Evolutionary conservation across 495 filamentous ascomycete species (phyloP), one percentile per base, ranked within the genome.

Genomic region (Aspergillus kassunensis): DNA sequence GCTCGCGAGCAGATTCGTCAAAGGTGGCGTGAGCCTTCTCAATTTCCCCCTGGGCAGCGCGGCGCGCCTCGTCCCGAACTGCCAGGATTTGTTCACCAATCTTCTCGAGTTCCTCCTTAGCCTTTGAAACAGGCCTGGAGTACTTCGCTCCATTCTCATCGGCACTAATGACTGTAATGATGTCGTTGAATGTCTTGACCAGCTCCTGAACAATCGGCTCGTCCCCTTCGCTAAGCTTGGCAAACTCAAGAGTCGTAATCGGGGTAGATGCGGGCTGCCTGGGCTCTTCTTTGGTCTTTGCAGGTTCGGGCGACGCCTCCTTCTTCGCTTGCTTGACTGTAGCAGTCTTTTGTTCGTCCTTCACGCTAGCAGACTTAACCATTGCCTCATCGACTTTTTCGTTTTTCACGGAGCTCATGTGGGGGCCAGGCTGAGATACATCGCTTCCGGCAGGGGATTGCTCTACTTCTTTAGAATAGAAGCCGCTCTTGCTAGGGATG

Each of bases 171-270:
- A 92, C 87, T 1, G 87, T 83, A 65, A 98, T 96, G 64, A 98
- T 86, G 68, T 92, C 88, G 70, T 98, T 98, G 56, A 97, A 78
- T 62, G 93, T 90, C 72, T 88, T 92, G 48, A 93, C 87, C n/a
- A 98, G 74, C 62, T 97, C 89, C 69, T 95, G 90, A 4, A 97
- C 88, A 19, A 96, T 75, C 4, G 89, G 85, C 59, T 97, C 93
- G 51, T 86, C 81, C 49, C 88, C 88, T 57, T 84, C 80, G 45
- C 77, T 73, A 31, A 91, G 77, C 42, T 82, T 78, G 25, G 96
- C 65, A 24, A 87, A 81, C 60, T 92, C 88, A 52, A 97, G 87
- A 13, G 78, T 80, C 36, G 78, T 69, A 1, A 84, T 73, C 20
- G 86, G 75, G 46, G 64, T 2, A 57, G 69, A 49, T 37, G 67